Conservation (phyloP, 495 filamentous ascomycete species). For the Cairneyella variabilis region DNA sequence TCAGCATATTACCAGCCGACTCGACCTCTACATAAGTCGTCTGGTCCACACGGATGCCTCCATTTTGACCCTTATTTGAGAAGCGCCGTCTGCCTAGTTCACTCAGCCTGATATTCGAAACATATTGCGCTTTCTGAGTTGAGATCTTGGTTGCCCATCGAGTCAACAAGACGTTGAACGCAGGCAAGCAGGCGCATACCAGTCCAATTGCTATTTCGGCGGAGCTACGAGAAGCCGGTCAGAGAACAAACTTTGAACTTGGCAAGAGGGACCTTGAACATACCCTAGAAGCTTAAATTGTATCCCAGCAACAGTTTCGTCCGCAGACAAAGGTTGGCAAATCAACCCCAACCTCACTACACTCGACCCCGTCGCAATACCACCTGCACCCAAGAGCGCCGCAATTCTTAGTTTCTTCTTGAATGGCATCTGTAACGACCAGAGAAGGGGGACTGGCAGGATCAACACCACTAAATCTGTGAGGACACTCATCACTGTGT, state of each 20-base stretch:
- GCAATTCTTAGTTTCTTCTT: conserved; percentile 43
- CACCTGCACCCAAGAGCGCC: conserved; percentile 42
- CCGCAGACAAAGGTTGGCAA: conserved; percentile 26
- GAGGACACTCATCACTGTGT: conserved; percentile 43
- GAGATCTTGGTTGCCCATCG: neutral
- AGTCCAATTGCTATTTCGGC: conserved; percentile 44
- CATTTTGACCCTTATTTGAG: neutral
- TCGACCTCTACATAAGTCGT: neutral
- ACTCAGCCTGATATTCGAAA: no score
- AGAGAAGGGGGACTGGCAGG: conserved; percentile 42
- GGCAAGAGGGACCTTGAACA: conserved; percentile 18
- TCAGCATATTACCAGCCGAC: neutral
- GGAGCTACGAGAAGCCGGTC: conserved; percentile 28
- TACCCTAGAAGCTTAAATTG: conserved; percentile 45
- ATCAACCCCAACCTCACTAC: conserved; percentile 42
- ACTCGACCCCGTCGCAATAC: conserved; percentile 43
- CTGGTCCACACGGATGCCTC: neutral
- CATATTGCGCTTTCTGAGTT: neutral
- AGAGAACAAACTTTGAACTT: neutral
- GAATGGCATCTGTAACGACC: conserved; percentile 43
- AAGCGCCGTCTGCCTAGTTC: no score
- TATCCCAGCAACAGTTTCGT: conserved; percentile 40
- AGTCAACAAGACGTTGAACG: conserved; percentile 27
- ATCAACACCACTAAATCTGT: conserved; percentile 44
- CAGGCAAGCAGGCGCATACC: conserved; percentile 45